phyloP scores from a whole-genome alignment of 2,329 filamentous ascomycete species.

The Pyricularia pennisetigena region DNA sequence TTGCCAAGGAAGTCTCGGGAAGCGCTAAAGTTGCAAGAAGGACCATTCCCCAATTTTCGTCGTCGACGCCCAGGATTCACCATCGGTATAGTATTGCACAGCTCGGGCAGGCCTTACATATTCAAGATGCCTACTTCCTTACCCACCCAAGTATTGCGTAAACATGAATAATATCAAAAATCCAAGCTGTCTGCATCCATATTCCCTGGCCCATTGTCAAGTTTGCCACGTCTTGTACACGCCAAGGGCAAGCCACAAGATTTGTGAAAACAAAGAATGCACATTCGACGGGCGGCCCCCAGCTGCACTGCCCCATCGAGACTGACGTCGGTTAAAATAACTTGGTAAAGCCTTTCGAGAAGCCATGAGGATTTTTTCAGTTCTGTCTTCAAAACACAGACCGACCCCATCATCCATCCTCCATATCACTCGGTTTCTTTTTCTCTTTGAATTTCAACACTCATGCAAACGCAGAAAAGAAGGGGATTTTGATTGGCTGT shows the following conservation, averaged over 20 bases:
- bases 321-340: neutral
- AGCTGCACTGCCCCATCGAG: neutral
- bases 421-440: no score
- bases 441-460: no score
- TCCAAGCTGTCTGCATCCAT: neutral
- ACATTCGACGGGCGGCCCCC: neutral
- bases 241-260: neutral
- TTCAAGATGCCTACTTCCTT: no score
- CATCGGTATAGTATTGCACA: no score
- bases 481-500: no score
- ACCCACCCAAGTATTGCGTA: neutral
- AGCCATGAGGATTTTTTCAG: neutral
- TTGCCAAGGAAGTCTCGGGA: no score
- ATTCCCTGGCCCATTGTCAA: neutral
- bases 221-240: neutral
- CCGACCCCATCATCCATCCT: no score
- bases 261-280: neutral
- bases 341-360: neutral
- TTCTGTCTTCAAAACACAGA: neutral
- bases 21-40: no score
- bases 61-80: no score
- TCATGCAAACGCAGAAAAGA: no score
- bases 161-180: neutral
- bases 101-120: no score
- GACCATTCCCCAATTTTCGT: no score